Conservation (phyloP, 768 basidiomycete genomes). For the Pisolithus marmoratus region DNA sequence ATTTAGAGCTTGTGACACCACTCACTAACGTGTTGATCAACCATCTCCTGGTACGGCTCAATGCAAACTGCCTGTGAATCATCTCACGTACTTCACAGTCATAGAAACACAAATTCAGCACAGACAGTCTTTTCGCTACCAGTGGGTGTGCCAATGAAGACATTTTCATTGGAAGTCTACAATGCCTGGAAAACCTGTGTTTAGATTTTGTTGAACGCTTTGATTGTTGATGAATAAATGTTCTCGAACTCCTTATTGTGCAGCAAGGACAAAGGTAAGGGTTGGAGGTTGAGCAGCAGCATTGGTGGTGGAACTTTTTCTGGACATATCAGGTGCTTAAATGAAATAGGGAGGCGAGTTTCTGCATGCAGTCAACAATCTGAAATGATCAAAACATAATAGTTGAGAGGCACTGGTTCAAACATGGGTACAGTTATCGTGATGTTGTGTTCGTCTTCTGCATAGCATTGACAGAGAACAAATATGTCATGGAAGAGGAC, state of each 20-base stretch:
- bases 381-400: constrained; percentile 92
- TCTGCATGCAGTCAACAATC: constrained; percentile 96
- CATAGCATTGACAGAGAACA: constrained; percentile 85
- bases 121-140: constrained; percentile 97
- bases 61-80: constrained; percentile 86
- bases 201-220: constrained; percentile 97
- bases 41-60: constrained; percentile 97
- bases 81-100: constrained; percentile 90
- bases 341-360: constrained; percentile 90
- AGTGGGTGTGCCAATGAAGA: constrained; percentile 94
- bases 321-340: constrained; percentile 96
- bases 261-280: constrained; percentile 82
- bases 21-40: constrained; percentile 81
- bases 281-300: constrained; percentile 86
- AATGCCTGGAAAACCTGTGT: constrained; percentile 98
- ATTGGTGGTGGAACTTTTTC: constrained; percentile 95
- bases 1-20: constrained; percentile 90
- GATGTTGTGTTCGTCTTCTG: constrained; percentile 90
- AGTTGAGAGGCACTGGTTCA: constrained; percentile 96
- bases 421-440: constrained; percentile 95
- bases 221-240: constrained; percentile 75
- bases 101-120: constrained; percentile 90
- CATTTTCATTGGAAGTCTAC: constrained; percentile 94
- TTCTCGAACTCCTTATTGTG: constrained; percentile 91
- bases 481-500: constrained; percentile 95